Base-by-base conservation (phyloP, 1,284 basidiomycete genomes). In the Pholiota adiposa region DNA sequence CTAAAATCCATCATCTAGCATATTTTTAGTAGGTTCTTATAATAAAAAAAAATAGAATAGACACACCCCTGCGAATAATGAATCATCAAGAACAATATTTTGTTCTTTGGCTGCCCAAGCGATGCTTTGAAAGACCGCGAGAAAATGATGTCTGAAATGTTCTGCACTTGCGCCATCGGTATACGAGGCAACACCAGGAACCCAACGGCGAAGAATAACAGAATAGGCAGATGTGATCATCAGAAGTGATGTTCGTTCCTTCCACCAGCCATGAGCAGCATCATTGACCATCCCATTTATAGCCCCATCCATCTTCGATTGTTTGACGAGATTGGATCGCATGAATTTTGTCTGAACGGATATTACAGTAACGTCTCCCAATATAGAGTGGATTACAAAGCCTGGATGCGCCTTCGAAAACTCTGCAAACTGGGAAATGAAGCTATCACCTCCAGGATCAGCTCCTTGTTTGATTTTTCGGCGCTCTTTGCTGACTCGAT, bases 251-350 rank as follows among this genome's bases (percentile, higher is more conserved):
- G 62, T 64, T 1, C 48, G 44, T 9, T 66, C 60, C 18, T 52
- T 59, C 67, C 67, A 69, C 60, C 58, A 69, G 1, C 66, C 63
- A 62, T 75, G 73, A 8, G 73, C 67, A 1, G 69, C 74, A 64
- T 77, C 72, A 40, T 68, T 70, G 21, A 76, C 68, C 50, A 73
- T 43, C 2, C 74, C 74, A 62, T 74, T 71, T 16, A 72, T 59
- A 5, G 69, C 61, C 1, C 64, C 63, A 14, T 63, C 52, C 1
- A 66, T n/a, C 18, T 58, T 12, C 1, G 51, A 0, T 5, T 65
- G 59, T 40, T 68, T 68, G 31, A 72, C 63, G 9, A 74, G 63
- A 21, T 65, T 59, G 0, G 59, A 58, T 12, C 59, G 59, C 73
- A 75, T 75, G 49, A 71, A 69, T 0, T 18, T 14, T 1, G 66